Conservation (phyloP, 352 stramenopile species). For the Phytophthora crassamura region DNA sequence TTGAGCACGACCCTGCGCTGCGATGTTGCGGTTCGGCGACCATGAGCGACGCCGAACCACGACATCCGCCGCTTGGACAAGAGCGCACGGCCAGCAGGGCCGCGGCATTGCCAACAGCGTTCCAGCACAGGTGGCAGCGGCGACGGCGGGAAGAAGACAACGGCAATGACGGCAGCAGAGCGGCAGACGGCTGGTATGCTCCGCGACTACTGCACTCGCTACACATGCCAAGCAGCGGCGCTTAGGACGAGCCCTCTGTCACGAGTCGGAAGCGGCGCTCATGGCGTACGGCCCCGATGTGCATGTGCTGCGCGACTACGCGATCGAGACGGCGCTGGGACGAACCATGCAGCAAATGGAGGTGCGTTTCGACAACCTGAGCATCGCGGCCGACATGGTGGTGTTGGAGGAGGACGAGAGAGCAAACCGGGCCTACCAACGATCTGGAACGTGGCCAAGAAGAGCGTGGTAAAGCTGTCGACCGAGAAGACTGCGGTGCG, state of each 20-base stretch:
- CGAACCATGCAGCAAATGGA: slow-evolving; percentile 52
- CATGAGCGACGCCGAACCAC: too few relatives aligned
- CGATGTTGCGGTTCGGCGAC: too few relatives aligned
- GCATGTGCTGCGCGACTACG: slow-evolving; percentile 50
- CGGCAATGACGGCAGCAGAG: too few relatives aligned
- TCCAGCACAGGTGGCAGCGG: too few relatives aligned
- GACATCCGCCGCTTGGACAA: too few relatives aligned
- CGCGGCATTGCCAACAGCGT: too few relatives aligned
- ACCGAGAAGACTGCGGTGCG: slow-evolving; percentile 52
- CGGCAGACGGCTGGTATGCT: too few relatives aligned
- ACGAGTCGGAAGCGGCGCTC: slow-evolving; percentile 38
- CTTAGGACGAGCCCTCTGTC: slow-evolving; percentile 21
- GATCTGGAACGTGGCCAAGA: slow-evolving; percentile 50
- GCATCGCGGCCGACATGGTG: slow-evolving; percentile 35
- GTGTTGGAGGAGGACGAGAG: slow-evolving; percentile 24
- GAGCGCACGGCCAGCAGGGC: too few relatives aligned
- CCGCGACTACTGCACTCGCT: background rate
- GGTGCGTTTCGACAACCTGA: too few relatives aligned
- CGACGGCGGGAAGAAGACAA: too few relatives aligned
- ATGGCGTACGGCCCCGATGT: slow-evolving; percentile 41
- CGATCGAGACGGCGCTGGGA: slow-evolving; percentile 47
- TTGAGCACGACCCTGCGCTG: too few relatives aligned
- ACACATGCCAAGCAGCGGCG: slow-evolving; percentile 12
- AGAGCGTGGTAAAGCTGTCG: slow-evolving; percentile 32
- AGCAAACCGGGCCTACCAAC: slow-evolving; percentile 44